phyloP scores from a whole-genome alignment of 75 land plant genomes.

The Isoetes taiwanensis region DNA sequence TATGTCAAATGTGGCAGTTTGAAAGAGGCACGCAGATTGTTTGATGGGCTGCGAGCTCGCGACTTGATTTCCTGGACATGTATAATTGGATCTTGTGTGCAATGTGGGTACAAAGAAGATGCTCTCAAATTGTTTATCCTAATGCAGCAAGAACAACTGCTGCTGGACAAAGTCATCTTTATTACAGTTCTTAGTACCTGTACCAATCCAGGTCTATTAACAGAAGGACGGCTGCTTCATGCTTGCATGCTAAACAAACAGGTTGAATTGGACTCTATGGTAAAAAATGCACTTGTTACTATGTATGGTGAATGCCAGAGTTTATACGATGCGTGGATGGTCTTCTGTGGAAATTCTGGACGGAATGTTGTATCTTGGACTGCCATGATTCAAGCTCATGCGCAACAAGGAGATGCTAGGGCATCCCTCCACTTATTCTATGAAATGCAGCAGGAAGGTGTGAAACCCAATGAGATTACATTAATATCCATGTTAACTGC shows the following conservation, averaged over 20 bases:
- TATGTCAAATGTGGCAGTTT: conserved; percentile 14
- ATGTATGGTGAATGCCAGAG: not conserved
- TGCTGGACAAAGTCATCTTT: too few relatives aligned
- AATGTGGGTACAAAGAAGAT: too few relatives aligned
- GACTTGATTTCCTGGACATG: conserved; percentile 49
- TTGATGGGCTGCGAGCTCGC: conserved; percentile 4
- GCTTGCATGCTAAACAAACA: too few relatives aligned
- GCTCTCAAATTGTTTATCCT: too few relatives aligned
- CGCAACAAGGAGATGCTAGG: not conserved
- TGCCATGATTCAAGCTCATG: not conserved
- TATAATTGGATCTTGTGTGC: not conserved
- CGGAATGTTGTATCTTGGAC: not conserved
- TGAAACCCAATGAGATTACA: not conserved
- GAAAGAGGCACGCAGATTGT: conserved; percentile 7
- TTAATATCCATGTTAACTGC: not conserved
- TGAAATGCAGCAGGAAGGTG: not conserved
- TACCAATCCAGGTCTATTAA: too few relatives aligned
- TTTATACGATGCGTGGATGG: not conserved
- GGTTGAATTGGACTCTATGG: too few relatives aligned
- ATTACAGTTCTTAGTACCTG: too few relatives aligned
- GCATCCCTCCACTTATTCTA: not conserved
- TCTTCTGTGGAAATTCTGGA: not conserved
- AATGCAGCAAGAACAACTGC: too few relatives aligned
- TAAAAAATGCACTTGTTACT: too few relatives aligned
- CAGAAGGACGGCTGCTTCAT: too few relatives aligned